Conservation (phyloP, 371 early-diverging fungal genomes). For the Mortierella sp. region DNA sequence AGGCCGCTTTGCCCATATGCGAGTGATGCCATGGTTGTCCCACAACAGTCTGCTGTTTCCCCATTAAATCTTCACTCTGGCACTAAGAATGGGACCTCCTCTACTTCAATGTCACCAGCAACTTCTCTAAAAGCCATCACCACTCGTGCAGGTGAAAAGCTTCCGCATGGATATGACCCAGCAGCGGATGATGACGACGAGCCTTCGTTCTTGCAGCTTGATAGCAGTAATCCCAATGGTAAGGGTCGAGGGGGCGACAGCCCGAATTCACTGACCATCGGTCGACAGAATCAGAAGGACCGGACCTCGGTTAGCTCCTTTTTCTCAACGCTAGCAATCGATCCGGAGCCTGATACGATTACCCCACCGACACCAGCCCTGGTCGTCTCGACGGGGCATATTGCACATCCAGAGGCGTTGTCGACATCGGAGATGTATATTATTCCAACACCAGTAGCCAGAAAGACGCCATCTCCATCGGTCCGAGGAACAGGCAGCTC, state of each 20-base stretch:
- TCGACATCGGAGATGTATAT: slow-evolving; percentile 33
- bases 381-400: neutral
- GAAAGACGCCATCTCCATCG: slow-evolving; percentile 16
- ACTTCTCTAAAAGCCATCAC: too few relatives aligned
- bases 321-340: slow-evolving; percentile 33
- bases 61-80: neutral
- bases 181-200: slow-evolving; percentile 21
- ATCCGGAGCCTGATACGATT: slow-evolving; percentile 27
- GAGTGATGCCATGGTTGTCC: slow-evolving; percentile 37
- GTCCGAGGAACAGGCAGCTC: too few relatives aligned
- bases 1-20: slow-evolving; percentile 33
- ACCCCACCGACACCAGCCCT: neutral
- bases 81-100: neutral
- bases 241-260: too few relatives aligned
- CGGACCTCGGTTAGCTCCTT: slow-evolving; percentile 45
- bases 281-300: slow-evolving; percentile 27
- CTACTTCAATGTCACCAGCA: neutral
- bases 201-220: slow-evolving; percentile 28
- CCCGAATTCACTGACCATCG: slow-evolving; percentile 18
- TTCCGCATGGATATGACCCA: neutral
- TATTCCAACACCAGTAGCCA: slow-evolving; percentile 40
- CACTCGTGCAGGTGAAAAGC: neutral
- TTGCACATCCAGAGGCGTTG: slow-evolving; percentile 8
- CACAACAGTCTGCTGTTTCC: slow-evolving; percentile 19
- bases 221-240: neutral